phyloP scores from a whole-genome alignment of 495 filamentous ascomycete genomes.

The Thozetella sp. region DNA sequence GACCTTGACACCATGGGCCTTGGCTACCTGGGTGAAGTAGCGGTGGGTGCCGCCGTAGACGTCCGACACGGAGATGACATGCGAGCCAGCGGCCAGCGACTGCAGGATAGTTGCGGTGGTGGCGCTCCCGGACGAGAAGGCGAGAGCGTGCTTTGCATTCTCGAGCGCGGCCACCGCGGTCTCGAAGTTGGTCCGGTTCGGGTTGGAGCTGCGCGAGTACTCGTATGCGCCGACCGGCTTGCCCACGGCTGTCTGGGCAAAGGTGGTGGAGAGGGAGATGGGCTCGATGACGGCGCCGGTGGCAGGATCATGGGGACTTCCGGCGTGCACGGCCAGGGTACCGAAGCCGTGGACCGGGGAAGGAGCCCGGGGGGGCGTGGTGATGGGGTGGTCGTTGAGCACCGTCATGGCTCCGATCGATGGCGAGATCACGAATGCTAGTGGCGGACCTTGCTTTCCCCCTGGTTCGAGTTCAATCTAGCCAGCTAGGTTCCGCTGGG shows the following conservation, averaged over 20 bases:
- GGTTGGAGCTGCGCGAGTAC: conserved; percentile 90
- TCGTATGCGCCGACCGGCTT: conserved; percentile 85
- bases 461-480: no score
- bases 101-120: conserved; percentile 93
- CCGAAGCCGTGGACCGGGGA: conserved; percentile 68
- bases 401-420: conserved; percentile 35
- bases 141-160: conserved; percentile 88
- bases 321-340: conserved; percentile 92
- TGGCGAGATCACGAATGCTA: conserved; percentile 3
- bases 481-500: no score
- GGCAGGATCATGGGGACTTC: conserved; percentile 81
- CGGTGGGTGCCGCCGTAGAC: conserved; percentile 97
- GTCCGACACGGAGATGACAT: conserved; percentile 94
- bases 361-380: conserved; percentile 41
- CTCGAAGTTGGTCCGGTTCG: conserved; percentile 95
- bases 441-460: no score
- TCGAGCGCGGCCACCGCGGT: conserved; percentile 88
- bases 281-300: conserved; percentile 96
- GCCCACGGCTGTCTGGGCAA: conserved; percentile 82
- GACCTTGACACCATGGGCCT: conserved; percentile 90
- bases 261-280: conserved; percentile 95
- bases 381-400: conserved; percentile 35
- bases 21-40: conserved; percentile 98
- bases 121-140: conserved; percentile 93
- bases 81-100: conserved; percentile 86